Evolutionary conservation across 768 basidiomycete genomes (phyloP).

Genomic region (Epithele typhae): DNA sequence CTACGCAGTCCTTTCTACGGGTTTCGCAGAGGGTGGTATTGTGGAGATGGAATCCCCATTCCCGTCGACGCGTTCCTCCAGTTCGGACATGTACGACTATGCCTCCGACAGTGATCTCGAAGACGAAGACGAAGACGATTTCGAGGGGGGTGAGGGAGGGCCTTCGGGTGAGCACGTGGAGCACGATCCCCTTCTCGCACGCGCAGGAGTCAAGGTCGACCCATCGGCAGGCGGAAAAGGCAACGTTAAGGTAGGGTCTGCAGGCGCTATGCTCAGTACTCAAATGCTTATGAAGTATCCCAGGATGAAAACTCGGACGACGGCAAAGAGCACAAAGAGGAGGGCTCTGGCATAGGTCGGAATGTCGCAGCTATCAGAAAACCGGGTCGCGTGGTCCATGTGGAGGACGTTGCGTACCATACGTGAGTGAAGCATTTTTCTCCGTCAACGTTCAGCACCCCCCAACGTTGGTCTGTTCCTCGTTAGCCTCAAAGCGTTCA

Average conservation of each 20-base stretch:
- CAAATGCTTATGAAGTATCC: too few species aligned
- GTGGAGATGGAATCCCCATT: slow-evolving; percentile 3
- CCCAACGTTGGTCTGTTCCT: background rate
- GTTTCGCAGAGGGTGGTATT: slow-evolving; percentile 2
- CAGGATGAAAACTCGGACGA: too few species aligned
- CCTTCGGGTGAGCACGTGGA: background rate
- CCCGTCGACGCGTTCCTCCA: background rate
- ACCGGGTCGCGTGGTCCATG: slow-evolving; percentile 1
- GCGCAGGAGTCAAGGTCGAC: background rate
- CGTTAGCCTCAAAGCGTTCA: background rate
- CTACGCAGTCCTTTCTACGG: background rate
- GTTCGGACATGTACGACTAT: slow-evolving; percentile 1
- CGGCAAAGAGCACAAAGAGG: too few species aligned
- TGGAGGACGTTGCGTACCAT: slow-evolving; percentile 4
- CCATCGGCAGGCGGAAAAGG: too few species aligned
- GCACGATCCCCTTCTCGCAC: background rate
- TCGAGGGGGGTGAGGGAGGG: background rate
- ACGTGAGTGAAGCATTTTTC: background rate
- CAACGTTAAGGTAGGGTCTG: too few species aligned
- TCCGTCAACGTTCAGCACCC: background rate
- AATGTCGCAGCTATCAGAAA: too few species aligned
- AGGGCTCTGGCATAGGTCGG: too few species aligned
- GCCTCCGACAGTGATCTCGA: slow-evolving; percentile 7
- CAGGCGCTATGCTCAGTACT: too few species aligned
- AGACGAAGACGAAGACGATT: background rate